A percentile compares a stretch with the other conserved stretches of the same genome.
phyloP scores from a whole-genome alignment of 805 yeast species.

The Ogataea dorogensis region DNA sequence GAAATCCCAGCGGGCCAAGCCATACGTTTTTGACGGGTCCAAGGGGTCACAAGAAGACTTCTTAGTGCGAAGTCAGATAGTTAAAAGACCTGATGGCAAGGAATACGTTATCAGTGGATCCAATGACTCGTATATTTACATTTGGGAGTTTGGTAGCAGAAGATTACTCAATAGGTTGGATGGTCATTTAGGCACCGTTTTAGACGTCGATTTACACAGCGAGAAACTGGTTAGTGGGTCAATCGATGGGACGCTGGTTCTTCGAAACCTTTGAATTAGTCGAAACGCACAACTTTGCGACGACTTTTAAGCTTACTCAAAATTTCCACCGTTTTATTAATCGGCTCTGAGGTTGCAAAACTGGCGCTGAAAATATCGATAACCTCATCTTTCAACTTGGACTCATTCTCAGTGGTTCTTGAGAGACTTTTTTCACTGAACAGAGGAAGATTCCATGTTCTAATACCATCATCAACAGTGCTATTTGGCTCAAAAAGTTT shows the following conservation, averaged over 20 bases:
- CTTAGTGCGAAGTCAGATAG: constrained; percentile 47
- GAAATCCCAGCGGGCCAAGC: constrained; percentile 41
- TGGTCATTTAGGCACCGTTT: constrained; percentile 63
- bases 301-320: constrained; percentile 19
- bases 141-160: constrained; percentile 60
- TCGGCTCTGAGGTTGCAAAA: constrained; percentile 1
- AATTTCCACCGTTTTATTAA: constrained; percentile 7
- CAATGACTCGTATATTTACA: constrained; percentile 53
- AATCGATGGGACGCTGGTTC: constrained; percentile 53
- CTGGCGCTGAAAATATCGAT: constrained; percentile 10
- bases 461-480: constrained; percentile 9
- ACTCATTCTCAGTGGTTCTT: constrained; percentile 27
- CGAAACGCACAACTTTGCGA: constrained; percentile 23
- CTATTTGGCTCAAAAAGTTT: constrained; percentile 16
- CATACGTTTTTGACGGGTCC: constrained; percentile 57
- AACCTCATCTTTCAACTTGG: constrained; percentile 15
- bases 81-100: constrained; percentile 36
- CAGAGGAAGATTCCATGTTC: constrained; percentile 39
- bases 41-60: constrained; percentile 50
- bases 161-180: constrained; percentile 45
- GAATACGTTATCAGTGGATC: constrained; percentile 54
- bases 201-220: constrained; percentile 50
- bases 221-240: constrained; percentile 48
- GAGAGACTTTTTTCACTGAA: constrained; percentile 33
- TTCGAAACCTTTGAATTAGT: constrained; percentile 35